Evolutionary conservation across 2,329 filamentous ascomycete genomes (phyloP).

Genomic region (Colletotrichum sp.): DNA sequence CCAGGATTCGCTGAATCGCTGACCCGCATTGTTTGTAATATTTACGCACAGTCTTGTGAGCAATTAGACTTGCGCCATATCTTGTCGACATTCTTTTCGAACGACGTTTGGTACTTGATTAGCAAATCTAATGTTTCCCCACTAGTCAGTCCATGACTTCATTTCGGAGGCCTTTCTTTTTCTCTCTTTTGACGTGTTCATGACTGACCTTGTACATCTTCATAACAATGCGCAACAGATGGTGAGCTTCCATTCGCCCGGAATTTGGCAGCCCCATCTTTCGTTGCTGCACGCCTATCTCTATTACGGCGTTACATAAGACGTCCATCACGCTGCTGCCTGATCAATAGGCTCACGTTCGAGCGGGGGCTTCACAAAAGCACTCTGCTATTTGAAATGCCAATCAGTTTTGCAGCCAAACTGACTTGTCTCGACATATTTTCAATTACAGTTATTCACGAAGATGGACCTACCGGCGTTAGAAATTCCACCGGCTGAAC

Average conservation of each 20-base stretch:
- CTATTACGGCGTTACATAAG: neutral
- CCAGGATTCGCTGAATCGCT: neutral
- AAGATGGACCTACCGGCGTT: neutral
- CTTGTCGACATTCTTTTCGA: neutral
- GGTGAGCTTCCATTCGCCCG: neutral
- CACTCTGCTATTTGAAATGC: neutral
- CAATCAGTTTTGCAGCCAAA: neutral
- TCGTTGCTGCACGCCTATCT: neutral
- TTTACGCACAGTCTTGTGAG: neutral
- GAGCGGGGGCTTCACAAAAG: neutral
- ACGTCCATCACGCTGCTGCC: neutral
- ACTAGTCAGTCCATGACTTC: too few relatives aligned
- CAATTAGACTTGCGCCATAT: neutral
- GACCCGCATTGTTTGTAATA: neutral
- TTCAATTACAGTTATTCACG: rapidly evolving
- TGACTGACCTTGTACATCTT: neutral
- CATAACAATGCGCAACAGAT: neutral
- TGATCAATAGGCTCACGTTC: neutral
- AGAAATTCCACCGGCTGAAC: neutral
- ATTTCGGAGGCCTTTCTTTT: neutral
- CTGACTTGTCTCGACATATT: too few relatives aligned
- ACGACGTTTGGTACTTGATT: rapidly evolving
- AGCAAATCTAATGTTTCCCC: too few relatives aligned
- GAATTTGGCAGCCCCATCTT: neutral
- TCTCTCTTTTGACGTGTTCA: neutral